Evolutionary conservation across 2,329 filamentous ascomycete genomes (phyloP), one percentile per base, ranked within the genome.

Genomic region (Colletotrichum destructivum): DNA sequence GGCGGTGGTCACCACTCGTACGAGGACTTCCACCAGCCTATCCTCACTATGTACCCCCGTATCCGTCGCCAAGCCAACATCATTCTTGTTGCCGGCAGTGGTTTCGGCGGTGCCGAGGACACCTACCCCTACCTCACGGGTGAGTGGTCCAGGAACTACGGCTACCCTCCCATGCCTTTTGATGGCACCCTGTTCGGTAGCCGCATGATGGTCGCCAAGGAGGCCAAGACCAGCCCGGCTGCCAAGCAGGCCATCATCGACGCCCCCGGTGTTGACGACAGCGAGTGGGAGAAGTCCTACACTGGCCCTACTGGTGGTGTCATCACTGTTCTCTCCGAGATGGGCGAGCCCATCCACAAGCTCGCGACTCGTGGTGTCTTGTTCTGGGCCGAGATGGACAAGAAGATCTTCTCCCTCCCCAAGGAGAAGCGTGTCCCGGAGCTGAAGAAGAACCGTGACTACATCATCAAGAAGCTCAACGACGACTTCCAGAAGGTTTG

Each of bases 281-380:
- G 82, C 73, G 88, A 96, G 75, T 98, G 95, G 95, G 95, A 98
- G 84, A 92, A 95, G 84, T 97, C 94, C 6, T 98, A 98, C 87
- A 94, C 96, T 85, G 94, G 94, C 21, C 88, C 95, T 35, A 93
- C 95, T 69, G 96, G 96, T 78, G 96, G 96, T 81, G 91, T 99
- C 74, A 96, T 99, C 78, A 99, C 96, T 38, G 96, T 99, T 60
- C 91, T 95, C 75, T 99, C 96, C 1, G 96, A 99, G 84, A 99
- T 99, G 97, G 97, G 96, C 56, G 96, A 99, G 87, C 97, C 96
- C 7, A 99, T 99, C 74, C 96, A 99, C 87, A 99, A 99, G 87
- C 90, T 99, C 71, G 97, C 96, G 18, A 99, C 96, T 60, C 93
- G 97, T 71, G 96, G 96, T 89, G 95, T 99, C 59, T 87, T 90